Base-by-base conservation (phyloP, 768 basidiomycete species). In the Strobilomyces dryophilus region DNA sequence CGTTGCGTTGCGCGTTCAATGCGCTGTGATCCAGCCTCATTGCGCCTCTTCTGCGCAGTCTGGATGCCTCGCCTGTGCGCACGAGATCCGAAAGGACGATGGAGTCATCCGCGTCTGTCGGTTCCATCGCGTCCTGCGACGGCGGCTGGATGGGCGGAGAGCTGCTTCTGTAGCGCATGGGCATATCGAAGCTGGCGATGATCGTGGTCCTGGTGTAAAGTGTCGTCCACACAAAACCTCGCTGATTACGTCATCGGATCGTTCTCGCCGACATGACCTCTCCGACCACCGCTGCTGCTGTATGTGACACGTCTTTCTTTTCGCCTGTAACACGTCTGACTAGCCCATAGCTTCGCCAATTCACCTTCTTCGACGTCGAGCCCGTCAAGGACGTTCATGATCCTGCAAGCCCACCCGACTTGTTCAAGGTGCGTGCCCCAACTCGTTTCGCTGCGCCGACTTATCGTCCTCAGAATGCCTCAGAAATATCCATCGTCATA, bases 361-460 rank as follows among this genome's bases (percentile, higher is more conserved):
- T 95, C 73, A 76, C 84, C 4, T 97, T 97, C 81, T 98, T 97
- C 64, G 85, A 93, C 58, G 75, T 79, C 11, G 78, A 82, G 5
- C 79, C 82, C 10, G 83, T 94, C 56, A 91, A 84, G 66, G 92
- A 92, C 61, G 74, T 78, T 3, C 83, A 94, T 61, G 89, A 95
- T 65, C 74, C 90, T 14, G 79, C 81, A 2, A 82, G 79, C 52
- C 70, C 84, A 0, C 92, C 92, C 0, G 85, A 90, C 49, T 78
- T 92, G 21, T 83, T 95, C 78, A 85, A 85, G 68, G 90, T 87
- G 60, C 39, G 60, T 5, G 12, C 24, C 49, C 39, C 58, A 6
- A 26, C 47, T 52, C 29, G 32, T 37, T 15, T 27, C 29, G 6
- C 4, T 24, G 24, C 20, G 31, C 21, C 61, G 47, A 61, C 45